These are phyloP conservation scores for Pseudogymnoascus sp. DNA, from an alignment of 2,329 filamentous ascomycete genomes.

Conservation along the genomic window DNA sequence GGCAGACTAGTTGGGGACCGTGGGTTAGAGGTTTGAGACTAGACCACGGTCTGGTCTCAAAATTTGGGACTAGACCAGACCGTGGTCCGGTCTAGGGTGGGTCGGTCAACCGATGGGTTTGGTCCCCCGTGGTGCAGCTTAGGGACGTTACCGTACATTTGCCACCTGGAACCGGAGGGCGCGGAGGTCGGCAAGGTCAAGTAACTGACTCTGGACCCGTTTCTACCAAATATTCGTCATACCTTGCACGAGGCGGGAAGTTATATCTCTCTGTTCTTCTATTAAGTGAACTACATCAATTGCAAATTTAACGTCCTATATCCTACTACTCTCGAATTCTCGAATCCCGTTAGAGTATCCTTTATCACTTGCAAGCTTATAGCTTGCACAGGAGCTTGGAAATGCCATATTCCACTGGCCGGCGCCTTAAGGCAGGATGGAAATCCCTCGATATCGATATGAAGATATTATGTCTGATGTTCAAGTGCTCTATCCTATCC, in stretches of 20 bases:
- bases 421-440: not conserved
- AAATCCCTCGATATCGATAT: not conserved
- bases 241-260: not conserved
- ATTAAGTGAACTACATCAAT: not conserved
- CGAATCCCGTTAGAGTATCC: not conserved
- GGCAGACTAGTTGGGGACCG: too few species aligned
- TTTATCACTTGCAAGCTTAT: not conserved
- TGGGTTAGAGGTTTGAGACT: too few species aligned
- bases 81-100: too few species aligned
- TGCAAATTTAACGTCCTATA: not conserved
- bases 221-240: too few species aligned
- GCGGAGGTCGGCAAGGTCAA: not conserved
- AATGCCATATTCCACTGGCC: not conserved
- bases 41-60: too few species aligned
- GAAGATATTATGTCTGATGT: slow-evolving; percentile 8
- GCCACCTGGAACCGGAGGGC: not conserved
- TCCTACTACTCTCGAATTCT: not conserved
- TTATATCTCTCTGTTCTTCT: not conserved
- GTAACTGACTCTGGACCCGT: too few species aligned
- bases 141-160: not conserved
- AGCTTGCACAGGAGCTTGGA: not conserved
- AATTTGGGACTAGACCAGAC: too few species aligned
- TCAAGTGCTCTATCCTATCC: not conserved
- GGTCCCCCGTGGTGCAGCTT: too few species aligned
- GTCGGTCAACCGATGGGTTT: too few species aligned